Evolutionary conservation across 2,329 filamentous ascomycete genomes (phyloP).

Genomic region (Pseudogymnoascus sp.): DNA sequence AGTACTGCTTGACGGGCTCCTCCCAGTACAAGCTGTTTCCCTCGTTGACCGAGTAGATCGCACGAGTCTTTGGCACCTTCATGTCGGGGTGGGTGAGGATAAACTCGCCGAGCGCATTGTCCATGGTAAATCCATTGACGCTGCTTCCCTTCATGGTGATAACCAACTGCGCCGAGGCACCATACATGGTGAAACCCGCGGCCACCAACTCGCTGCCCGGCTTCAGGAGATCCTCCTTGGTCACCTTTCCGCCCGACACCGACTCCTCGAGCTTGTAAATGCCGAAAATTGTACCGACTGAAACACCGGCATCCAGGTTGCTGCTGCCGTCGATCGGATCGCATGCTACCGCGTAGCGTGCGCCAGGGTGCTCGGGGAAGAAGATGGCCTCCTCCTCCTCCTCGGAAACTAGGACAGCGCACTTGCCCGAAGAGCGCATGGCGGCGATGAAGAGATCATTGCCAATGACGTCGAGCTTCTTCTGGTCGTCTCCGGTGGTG

Average conservation of each 20-base stretch:
- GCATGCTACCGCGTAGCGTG: slow-evolving; percentile 91
- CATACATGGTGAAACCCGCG: slow-evolving; percentile 99
- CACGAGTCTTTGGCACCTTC: slow-evolving; percentile 68
- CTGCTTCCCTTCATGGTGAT: slow-evolving; percentile 89
- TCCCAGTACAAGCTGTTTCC: slow-evolving; percentile 97
- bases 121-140: slow-evolving; percentile 97
- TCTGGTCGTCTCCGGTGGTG: slow-evolving; percentile 64
- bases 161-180: slow-evolving; percentile 89
- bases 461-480: slow-evolving; percentile 36
- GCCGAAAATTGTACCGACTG: slow-evolving; percentile 94
- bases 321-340: slow-evolving; percentile 97
- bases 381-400: slow-evolving; percentile 90
- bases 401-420: slow-evolving; percentile 89
- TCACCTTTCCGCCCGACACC: slow-evolving; percentile 51
- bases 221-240: slow-evolving; percentile 77
- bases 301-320: slow-evolving; percentile 95
- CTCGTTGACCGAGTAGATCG: slow-evolving; percentile 98
- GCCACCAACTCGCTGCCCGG: slow-evolving; percentile 88
- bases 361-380: slow-evolving; percentile 65
- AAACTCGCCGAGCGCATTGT: slow-evolving; percentile 95
- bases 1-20: slow-evolving; percentile 77
- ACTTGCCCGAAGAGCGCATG: slow-evolving; percentile 88
- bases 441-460: slow-evolving; percentile 96
- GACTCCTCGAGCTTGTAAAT: slow-evolving; percentile 78
- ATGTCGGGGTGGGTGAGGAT: slow-evolving; percentile 96